Conservation (phyloP, 108 stramenopile species). For the Stephanodiscus triporus region DNA sequence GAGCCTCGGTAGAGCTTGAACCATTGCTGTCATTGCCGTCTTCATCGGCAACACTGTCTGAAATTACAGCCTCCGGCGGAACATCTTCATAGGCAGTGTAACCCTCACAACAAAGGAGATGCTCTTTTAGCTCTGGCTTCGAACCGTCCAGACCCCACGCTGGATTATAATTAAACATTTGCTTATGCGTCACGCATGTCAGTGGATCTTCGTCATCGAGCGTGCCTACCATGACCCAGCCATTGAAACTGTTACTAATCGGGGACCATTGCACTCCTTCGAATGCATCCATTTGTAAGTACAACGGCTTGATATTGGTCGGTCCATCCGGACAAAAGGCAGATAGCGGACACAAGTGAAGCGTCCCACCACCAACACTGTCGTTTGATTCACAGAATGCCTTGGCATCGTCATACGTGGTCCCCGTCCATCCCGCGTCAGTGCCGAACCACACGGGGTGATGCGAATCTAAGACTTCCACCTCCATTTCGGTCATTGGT, state of each 20-base stretch:
- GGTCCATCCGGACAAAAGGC: constrained; percentile 25
- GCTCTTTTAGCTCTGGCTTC: constrained; percentile 22
- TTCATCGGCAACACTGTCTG: not conserved
- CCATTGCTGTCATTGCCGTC: too few relatives aligned
- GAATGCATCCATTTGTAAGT: constrained; percentile 38
- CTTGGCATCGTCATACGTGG: constrained; percentile 27
- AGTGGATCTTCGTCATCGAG: constrained; percentile 19
- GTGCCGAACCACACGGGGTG: constrained; percentile 40
- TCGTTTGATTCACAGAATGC: constrained; percentile 38
- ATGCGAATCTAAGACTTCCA: constrained; percentile 19
- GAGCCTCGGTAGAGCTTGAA: too few relatives aligned
- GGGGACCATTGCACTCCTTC: constrained; percentile 51
- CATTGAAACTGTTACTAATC: constrained; percentile 19
- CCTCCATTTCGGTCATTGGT: constrained; percentile 40
- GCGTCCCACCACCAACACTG: constrained; percentile 2
- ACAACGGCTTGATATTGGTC: constrained; percentile 3
- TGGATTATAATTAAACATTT: constrained; percentile 34
- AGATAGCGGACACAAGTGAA: constrained; percentile 10
- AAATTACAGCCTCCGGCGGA: not conserved
- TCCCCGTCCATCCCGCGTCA: constrained; percentile 41
- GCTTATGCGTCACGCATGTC: constrained; percentile 34
- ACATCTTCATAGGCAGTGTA: not conserved
- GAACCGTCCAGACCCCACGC: constrained; percentile 49
- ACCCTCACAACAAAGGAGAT: constrained; percentile 44
- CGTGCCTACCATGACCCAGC: constrained; percentile 53